phyloP scores from a whole-genome alignment of 345 rosid genomes.

The Eucalyptus regnans region DNA sequence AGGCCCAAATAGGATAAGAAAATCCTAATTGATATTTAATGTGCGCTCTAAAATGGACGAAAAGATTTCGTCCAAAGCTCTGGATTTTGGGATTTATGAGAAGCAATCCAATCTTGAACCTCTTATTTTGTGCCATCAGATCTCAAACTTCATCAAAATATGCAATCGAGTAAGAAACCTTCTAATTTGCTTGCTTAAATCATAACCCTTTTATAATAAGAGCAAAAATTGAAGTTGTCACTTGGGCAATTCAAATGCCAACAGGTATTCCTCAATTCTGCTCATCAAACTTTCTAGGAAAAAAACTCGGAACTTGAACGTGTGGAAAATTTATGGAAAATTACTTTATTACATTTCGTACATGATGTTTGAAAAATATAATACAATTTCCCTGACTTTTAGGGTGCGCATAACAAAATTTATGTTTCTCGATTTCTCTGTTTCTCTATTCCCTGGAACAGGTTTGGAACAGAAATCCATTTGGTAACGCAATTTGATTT shows the following conservation, averaged over 20 bases:
- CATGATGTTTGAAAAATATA: neutral
- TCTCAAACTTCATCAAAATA: neutral
- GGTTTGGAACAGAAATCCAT: too few relatives aligned
- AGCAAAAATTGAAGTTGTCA: neutral
- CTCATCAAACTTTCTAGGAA: neutral
- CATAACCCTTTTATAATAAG: too few relatives aligned
- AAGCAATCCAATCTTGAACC: too few relatives aligned
- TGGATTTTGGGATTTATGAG: neutral
- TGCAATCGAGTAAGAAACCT: neutral
- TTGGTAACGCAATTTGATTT: too few relatives aligned
- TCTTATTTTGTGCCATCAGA: accelerated
- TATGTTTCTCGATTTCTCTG: too few relatives aligned
- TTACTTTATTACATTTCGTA: neutral
- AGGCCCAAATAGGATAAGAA: neutral
- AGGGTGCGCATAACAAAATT: too few relatives aligned
- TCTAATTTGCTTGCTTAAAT: neutral
- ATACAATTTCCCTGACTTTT: neutral
- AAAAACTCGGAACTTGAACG: neutral
- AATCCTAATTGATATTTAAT: neutral
- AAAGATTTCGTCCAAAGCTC: neutral
- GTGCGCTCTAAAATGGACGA: neutral
- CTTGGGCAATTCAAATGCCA: neutral
- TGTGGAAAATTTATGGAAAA: neutral
- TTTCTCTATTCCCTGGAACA: too few relatives aligned
- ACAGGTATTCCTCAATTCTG: neutral